phyloP scores from a whole-genome alignment of 768 basidiomycete species.

The Exidia glandulosa region DNA sequence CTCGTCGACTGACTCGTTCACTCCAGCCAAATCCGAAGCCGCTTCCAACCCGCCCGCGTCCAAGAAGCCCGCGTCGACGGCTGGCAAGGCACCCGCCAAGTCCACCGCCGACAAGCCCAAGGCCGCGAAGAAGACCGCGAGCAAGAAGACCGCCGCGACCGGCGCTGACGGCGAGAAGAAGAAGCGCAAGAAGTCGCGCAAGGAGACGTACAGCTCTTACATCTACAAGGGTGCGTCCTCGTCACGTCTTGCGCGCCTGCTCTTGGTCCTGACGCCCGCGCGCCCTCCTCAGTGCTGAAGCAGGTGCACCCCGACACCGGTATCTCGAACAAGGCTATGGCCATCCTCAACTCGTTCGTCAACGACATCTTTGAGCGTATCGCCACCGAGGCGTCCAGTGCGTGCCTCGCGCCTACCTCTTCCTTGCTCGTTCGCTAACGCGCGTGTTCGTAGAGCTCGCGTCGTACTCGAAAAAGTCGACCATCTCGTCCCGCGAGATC shows the following conservation, averaged over 20 bases:
- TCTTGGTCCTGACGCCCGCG: too few species aligned
- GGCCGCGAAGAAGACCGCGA: conserved; percentile 13
- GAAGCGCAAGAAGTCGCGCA: too few species aligned
- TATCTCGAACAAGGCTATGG: too few species aligned
- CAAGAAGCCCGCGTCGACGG: conserved; percentile 51
- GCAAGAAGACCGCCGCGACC: conserved; percentile 20
- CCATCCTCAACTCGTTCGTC: too few species aligned
- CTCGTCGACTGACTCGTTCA: too few species aligned
- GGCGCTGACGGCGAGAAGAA: conserved; percentile 26
- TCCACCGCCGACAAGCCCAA: conserved; percentile 16
- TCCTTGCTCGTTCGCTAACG: conserved; percentile 13
- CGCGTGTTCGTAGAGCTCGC: conserved; percentile 32
- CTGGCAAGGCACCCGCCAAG: conserved; percentile 27
- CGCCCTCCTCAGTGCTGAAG: conserved; percentile 23
- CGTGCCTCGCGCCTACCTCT: conserved; percentile 37
- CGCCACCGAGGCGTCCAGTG: conserved; percentile 15
- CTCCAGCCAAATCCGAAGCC: too few species aligned
- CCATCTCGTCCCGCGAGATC: too few species aligned
- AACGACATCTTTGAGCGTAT: conserved; percentile 20
- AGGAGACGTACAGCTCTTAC: conserved; percentile 30
- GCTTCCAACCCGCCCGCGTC: conserved; percentile 58
- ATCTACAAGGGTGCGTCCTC: conserved; percentile 15
- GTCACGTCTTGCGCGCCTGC: background rate
- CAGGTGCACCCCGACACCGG: conserved; percentile 43
- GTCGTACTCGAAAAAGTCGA: too few species aligned